Evolutionary conservation across 129 eudicot species (phyloP), one percentile per base, ranked within the genome.

Genomic region (Flaveria linearis): DNA sequence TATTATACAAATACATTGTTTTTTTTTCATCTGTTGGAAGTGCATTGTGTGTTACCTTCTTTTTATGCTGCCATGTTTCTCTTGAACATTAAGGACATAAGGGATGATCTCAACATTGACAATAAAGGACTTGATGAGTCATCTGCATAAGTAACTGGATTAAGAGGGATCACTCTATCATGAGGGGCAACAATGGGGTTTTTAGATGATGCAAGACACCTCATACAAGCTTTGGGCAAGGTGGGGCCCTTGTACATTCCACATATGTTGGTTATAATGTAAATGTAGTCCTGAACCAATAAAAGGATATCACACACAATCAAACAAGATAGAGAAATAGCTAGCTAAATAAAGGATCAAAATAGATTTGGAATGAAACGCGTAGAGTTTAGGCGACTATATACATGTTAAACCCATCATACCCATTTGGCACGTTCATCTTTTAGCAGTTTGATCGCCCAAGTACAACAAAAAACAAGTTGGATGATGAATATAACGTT

Each of bases 151-250:
- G 82, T 78, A 65, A 82, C 86, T 9, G 86, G 86, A 72, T 82
- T 74, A 78, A 82, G 75, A 55, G 86, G 82, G 76, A 65, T 77
- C 45, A 45, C 51, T 73, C 56, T 82, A 51, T 82, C 86, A 47
- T 65, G 58, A 7, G 82, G 73, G 13, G 46, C 55, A 5, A 41
- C 57, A 26, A 82, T 14, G 17, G 64, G 76, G 57, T 68, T 72
- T 71, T 65, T 78, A 53, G 78, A 36, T 71, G 74, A 76, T 46
- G 86, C 67, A 70, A 82, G 82, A 74, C 86, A 82, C 71, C 82
- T 78, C 12, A 82, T 57, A 30, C 86, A 82, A 72, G 86, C 86
- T 82, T 72, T 77, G 1, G 82, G 86, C 71, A 82, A 65, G 47
- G 62, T 82, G 14, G 71, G 74, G 2, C 86, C 86, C 64, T 82